Conservation (phyloP, 495 filamentous ascomycete genomes). For the Annulohypoxylon stygium region DNA sequence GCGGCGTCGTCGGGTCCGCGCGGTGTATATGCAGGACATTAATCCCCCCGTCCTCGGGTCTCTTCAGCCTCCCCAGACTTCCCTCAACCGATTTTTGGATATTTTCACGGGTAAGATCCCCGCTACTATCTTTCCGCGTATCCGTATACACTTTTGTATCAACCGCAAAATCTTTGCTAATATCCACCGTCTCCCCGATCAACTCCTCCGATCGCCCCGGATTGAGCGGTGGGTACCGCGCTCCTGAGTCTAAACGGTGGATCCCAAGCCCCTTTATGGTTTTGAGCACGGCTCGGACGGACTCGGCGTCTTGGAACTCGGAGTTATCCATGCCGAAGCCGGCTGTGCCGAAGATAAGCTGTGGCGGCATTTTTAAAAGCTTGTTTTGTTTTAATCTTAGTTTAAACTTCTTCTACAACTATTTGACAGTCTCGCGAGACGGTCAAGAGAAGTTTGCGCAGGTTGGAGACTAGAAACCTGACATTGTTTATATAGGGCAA, state of each 20-base stretch:
- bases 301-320: conserved; percentile 37
- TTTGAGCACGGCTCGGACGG: conserved; percentile 49
- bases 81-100: conserved; percentile 25
- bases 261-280: conserved; percentile 51
- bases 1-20: conserved; percentile 52
- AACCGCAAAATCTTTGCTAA: conserved; percentile 52
- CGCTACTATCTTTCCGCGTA: conserved; percentile 41
- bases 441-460: background rate
- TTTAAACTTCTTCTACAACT: background rate
- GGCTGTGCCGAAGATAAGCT: conserved; percentile 56
- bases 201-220: conserved; percentile 59
- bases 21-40: conserved; percentile 54
- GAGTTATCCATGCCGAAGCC: conserved; percentile 53
- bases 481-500: background rate
- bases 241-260: conserved; percentile 58
- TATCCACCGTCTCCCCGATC: conserved; percentile 55
- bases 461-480: background rate
- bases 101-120: conserved; percentile 30
- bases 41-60: conserved; percentile 14
- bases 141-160: conserved; percentile 60
- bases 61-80: conserved; percentile 38
- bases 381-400: too few species aligned
- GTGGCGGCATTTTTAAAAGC: conserved; percentile 46
- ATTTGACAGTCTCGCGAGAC: background rate
- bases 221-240: conserved; percentile 60